Percentiles rank a stretch among this genome's conserved stretches.
Conservation (phyloP, 495 filamentous ascomycete species). For the Penicillium pancosmium region DNA sequence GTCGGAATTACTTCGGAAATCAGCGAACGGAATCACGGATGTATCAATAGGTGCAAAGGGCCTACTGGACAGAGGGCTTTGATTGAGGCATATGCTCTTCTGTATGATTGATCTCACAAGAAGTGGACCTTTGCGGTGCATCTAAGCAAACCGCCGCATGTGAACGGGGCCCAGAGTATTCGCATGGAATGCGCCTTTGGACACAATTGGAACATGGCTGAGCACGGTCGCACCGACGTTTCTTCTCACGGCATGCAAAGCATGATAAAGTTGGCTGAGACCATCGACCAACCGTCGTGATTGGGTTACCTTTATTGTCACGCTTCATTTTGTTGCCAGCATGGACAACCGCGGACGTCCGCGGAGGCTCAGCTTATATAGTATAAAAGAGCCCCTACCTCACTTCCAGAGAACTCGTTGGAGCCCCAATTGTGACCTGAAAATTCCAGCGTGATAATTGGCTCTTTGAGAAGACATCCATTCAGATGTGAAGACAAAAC, state of each 20-base stretch:
- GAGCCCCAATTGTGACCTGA: background rate
- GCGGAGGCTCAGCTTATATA: conserved; percentile 6
- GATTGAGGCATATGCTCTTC: background rate
- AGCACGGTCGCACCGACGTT: conserved; percentile 30
- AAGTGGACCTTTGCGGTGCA: background rate
- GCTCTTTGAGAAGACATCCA: background rate
- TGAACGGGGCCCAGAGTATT: conserved; percentile 16
- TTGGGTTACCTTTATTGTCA: conserved; percentile 13
- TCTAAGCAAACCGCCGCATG: background rate
- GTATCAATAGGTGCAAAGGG: conserved; percentile 1
- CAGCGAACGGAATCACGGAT: background rate
- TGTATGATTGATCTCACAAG: background rate
- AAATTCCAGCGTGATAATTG: background rate
- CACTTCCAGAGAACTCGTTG: background rate
- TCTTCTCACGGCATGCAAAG: conserved; percentile 28
- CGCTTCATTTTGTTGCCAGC: conserved; percentile 25
- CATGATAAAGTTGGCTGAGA: conserved; percentile 26
- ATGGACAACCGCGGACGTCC: conserved; percentile 13
- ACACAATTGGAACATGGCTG: conserved; percentile 36
- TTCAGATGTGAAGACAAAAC: background rate
- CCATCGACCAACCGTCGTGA: conserved; percentile 21
- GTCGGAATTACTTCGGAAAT: conserved; percentile 13
- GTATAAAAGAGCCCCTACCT: background rate
- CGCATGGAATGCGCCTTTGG: conserved; percentile 24
- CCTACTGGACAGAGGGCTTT: conserved; percentile 9